Evolutionary conservation across 495 filamentous ascomycete species (phyloP).

Genomic region (Neurospora discreta): DNA sequence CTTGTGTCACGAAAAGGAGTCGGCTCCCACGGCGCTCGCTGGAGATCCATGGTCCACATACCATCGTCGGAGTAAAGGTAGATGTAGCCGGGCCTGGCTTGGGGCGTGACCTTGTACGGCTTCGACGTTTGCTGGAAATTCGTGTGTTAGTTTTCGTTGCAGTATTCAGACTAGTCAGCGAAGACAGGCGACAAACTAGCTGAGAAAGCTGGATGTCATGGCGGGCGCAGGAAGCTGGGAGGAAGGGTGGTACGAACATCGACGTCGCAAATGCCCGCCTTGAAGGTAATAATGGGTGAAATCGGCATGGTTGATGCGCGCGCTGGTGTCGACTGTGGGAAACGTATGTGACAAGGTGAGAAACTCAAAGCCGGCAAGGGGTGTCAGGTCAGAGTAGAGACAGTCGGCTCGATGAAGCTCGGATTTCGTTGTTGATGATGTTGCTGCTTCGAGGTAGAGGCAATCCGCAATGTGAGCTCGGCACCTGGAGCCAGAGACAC

Average conservation of each 20-base stretch:
- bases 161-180: neutral
- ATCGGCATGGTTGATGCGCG: slow-evolving; percentile 52
- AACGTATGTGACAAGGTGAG: neutral
- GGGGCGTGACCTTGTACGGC: slow-evolving; percentile 56
- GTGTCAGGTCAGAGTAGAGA: neutral
- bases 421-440: neutral
- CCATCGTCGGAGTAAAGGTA: slow-evolving; percentile 93
- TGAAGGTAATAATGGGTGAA: slow-evolving; percentile 86
- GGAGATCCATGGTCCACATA: slow-evolving; percentile 18
- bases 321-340: neutral
- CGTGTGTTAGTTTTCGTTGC: slow-evolving; percentile 14
- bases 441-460: neutral
- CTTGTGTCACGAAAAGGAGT: neutral
- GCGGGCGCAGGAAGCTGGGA: neutral
- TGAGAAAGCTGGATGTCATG: neutral
- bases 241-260: slow-evolving; percentile 48
- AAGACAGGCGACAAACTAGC: neutral
- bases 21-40: neutral
- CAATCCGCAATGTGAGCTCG: neutral
- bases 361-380: neutral
- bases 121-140: slow-evolving; percentile 39
- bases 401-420: neutral
- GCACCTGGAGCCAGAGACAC: neutral
- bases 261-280: slow-evolving; percentile 83
- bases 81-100: slow-evolving; percentile 69